A percentile compares a stretch with the other conserved stretches of the same genome.
Conservation (phyloP, 768 basidiomycete genomes). For the Hygrophorus russula region DNA sequence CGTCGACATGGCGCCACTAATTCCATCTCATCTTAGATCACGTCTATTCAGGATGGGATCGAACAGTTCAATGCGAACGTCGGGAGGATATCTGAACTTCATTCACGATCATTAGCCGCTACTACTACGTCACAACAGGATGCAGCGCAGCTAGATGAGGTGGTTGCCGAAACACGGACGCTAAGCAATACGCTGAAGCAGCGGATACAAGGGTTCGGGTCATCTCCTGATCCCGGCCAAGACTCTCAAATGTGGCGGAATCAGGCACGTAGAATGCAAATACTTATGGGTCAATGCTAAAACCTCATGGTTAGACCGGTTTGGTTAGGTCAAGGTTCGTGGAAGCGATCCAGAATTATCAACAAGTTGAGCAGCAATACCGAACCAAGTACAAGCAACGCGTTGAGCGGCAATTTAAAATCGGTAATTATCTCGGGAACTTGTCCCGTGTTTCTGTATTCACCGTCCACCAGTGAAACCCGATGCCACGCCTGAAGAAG, state of each 20-base stretch:
- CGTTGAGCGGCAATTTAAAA: constrained; percentile 80
- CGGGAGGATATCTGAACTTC: constrained; percentile 54
- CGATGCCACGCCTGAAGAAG: constrained; percentile 82
- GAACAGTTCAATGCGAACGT: constrained; percentile 61
- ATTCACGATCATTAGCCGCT: constrained; percentile 64
- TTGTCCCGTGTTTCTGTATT: not conserved
- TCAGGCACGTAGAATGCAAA: constrained; percentile 36
- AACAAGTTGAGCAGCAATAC: constrained; percentile 71
- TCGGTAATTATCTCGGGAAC: constrained; percentile 37
- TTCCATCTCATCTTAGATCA: constrained; percentile 34
- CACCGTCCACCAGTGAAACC: constrained; percentile 60
- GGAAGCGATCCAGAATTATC: constrained; percentile 78
- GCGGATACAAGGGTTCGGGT: constrained; percentile 60
- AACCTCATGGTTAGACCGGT: constrained; percentile 30
- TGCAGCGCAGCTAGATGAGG: constrained; percentile 50
- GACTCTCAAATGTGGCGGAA: constrained; percentile 67
- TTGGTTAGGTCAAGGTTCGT: constrained; percentile 67
- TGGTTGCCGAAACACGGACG: constrained; percentile 61
- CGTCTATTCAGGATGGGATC: constrained; percentile 64
- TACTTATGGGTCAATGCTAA: constrained; percentile 6
- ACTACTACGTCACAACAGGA: constrained; percentile 58
- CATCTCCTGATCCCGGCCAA: constrained; percentile 49
- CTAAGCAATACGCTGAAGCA: constrained; percentile 60
- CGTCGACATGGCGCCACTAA: no score
- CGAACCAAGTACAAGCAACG: constrained; percentile 69